Evolutionary conservation across 306 rosid genomes (phyloP), one percentile per base, ranked within the genome.

Genomic region (Cucumis sativus): DNA sequence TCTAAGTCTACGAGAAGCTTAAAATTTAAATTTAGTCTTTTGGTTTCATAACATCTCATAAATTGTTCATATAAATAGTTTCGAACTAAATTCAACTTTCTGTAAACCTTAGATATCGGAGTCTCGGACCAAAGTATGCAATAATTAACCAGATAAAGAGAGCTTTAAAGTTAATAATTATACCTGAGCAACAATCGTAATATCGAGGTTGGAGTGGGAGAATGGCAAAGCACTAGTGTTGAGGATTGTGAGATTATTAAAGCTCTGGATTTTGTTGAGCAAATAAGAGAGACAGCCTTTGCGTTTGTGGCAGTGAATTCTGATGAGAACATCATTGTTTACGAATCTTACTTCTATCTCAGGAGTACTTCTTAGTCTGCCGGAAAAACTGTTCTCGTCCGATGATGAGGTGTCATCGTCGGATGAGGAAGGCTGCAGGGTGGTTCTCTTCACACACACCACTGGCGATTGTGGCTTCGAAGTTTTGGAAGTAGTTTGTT

Each of bases 141-240:
- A 33, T 33, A 33, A 33, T 33, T 3, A 33, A 33, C 37, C 37
- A 40, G 1, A 40, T 40, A 7, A 7, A 40, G 9, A 40, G 45
- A 33, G 37, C 37, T 33, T 9, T 6, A 6, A 55, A 55, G 7
- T 1, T 21, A 4, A 11, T 17, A 64, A 40, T 3, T 33, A 33
- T 12, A 56, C 97, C 97, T 88, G 86, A 74, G 93, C 93, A 79
- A 89, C 54, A 33, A 89, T 70, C 9, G 94, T 92, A 2, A 92
- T 79, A 63, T 88, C 88, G 6, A 88, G 75, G 2, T 33, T 43
- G 47, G 86, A 85, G 18, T 77, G 72, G 10, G 91, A 87, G 72
- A 91, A 91, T n/a, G 83, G 84, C 79, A 89, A 66, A 33, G 85
- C 87, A 56, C 79, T 86, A 28, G 75, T 75, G 61, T 76, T 86